Evolutionary conservation across 768 basidiomycete genomes (phyloP).

Genomic region (Termitomyces bulborhizus): DNA sequence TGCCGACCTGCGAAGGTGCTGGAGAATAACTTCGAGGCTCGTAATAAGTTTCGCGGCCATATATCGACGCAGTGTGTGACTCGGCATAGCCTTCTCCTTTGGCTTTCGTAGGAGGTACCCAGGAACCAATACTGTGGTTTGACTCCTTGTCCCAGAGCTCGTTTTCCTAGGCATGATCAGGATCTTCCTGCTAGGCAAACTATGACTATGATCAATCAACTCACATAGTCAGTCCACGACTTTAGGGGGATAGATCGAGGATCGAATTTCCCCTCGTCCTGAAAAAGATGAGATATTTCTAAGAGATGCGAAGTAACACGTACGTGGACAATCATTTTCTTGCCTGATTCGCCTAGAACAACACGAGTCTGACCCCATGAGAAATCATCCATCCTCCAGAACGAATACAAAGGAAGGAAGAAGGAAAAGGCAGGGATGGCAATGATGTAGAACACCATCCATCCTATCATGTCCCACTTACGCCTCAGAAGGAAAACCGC

Average conservation of each 20-base stretch:
- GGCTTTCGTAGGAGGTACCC: constrained; percentile 73
- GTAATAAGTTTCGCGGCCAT: constrained; percentile 85
- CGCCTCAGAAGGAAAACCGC: constrained; percentile 87
- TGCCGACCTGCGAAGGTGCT: constrained; percentile 60
- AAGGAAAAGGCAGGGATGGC: constrained; percentile 94
- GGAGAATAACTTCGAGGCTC: constrained; percentile 74
- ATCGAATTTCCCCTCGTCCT: constrained; percentile 99
- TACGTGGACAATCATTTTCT: constrained; percentile 93
- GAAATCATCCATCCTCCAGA: constrained; percentile 99
- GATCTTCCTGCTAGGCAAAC: neutral
- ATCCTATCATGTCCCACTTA: constrained; percentile 98
- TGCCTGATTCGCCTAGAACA: constrained; percentile 90
- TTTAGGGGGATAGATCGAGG: constrained; percentile 90
- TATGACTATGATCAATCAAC: constrained; percentile 13
- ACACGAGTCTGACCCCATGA: constrained; percentile 92
- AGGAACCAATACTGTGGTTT: constrained; percentile 91
- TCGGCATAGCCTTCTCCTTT: constrained; percentile 73
- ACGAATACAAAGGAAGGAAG: constrained; percentile 88
- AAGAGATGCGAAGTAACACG: constrained; percentile 17
- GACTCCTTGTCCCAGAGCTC: constrained; percentile 98
- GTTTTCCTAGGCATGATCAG: constrained; percentile 55
- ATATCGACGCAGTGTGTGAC: constrained; percentile 72
- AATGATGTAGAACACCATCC: constrained; percentile 95
- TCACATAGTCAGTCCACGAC: constrained; percentile 93
- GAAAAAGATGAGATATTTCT: constrained; percentile 3